Evolutionary conservation across 1,139 yeast genomes (phyloP).

Genomic region (Dujonia santamariae): DNA sequence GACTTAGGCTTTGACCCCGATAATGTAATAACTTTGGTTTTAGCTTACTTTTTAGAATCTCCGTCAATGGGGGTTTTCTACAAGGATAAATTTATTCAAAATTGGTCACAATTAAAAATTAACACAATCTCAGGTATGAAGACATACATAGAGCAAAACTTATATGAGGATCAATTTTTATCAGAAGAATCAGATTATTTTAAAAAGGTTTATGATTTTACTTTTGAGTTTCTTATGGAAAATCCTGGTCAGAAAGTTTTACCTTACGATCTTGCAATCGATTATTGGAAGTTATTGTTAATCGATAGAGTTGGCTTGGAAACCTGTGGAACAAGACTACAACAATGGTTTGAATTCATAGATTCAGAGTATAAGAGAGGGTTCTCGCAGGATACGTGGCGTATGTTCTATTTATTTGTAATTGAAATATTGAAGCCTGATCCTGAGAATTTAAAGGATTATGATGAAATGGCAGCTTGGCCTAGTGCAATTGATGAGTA

Average conservation of each 20-base stretch:
- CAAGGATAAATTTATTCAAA: conserved; percentile 44
- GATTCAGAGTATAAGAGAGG: conserved; percentile 35
- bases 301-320: conserved; percentile 17
- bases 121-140: conserved; percentile 50
- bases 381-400: conserved; percentile 77
- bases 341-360: conserved; percentile 54
- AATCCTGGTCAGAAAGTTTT: conserved; percentile 56
- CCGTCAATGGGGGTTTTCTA: conserved; percentile 64
- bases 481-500: conserved; percentile 85
- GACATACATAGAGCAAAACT: conserved; percentile 26
- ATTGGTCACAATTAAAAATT: conserved; percentile 49
- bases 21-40: conserved; percentile 62
- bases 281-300: conserved; percentile 75
- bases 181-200: conserved; percentile 31
- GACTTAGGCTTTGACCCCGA: conserved; percentile 74
- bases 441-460: conserved; percentile 44
- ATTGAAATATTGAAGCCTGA: conserved; percentile 48
- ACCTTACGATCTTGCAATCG: conserved; percentile 61
- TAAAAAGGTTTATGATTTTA: conserved; percentile 60
- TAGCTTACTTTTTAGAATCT: conserved; percentile 66
- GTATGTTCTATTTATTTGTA: conserved; percentile 72
- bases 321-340: conserved; percentile 25
- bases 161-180: conserved; percentile 31
- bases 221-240: conserved; percentile 68
- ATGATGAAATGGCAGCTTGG: conserved; percentile 87